phyloP scores from a whole-genome alignment of 306 rosid species.

The Quercus berberidifolia region DNA sequence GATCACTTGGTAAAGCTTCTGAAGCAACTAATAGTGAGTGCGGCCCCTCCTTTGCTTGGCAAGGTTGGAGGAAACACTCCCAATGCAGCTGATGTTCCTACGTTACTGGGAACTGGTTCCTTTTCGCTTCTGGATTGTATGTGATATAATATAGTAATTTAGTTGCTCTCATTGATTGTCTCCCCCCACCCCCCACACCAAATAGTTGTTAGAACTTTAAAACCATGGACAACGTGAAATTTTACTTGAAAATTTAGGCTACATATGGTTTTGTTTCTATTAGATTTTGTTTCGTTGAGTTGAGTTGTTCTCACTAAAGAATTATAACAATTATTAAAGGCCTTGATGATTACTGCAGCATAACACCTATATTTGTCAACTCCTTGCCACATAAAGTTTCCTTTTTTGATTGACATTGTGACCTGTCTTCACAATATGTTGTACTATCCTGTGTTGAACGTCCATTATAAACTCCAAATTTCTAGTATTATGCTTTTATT shows the following conservation, averaged over 20 bases:
- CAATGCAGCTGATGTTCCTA: constrained; percentile 87
- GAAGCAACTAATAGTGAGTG: constrained; percentile 59
- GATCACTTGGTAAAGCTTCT: constrained; percentile 87
- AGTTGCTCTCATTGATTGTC: constrained; percentile 18
- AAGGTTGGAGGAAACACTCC: constrained; percentile 53
- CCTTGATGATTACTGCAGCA: background rate
- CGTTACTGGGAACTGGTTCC: constrained; percentile 80
- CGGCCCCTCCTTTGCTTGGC: constrained; percentile 46
- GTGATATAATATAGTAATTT: constrained; percentile 38
- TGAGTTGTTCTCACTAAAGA: background rate
- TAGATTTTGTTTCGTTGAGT: background rate
- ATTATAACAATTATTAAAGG: background rate
- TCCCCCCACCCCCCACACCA: background rate
- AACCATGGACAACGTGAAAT: background rate
- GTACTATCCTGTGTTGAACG: background rate
- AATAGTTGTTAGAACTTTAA: background rate
- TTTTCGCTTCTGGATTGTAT: constrained; percentile 80
- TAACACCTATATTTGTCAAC: background rate
- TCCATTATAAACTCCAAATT: background rate
- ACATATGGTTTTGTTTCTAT: background rate
- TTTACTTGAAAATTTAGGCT: constrained; percentile 8
- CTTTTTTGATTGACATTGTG: background rate
- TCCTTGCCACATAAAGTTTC: background rate
- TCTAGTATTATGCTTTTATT: background rate
- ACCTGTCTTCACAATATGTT: background rate